Conservation (phyloP, 225 moss, liverwort and hornwort species). For the Marchantia paleacea region DNA sequence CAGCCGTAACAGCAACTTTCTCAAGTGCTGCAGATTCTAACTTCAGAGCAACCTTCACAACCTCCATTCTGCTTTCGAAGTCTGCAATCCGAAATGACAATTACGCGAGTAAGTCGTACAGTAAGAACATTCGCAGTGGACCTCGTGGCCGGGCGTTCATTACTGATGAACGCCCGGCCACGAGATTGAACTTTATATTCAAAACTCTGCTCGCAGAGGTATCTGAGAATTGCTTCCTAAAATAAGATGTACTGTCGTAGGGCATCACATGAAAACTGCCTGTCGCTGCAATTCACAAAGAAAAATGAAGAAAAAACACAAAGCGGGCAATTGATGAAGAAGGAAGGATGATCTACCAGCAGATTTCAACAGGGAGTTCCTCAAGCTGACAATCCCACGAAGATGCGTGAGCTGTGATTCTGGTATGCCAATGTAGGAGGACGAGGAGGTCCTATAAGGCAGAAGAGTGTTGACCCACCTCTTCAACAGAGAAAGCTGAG, state of each 20-base stretch:
- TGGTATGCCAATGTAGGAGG: neutral
- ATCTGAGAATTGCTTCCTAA: neutral
- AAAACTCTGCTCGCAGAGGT: neutral
- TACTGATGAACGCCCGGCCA: neutral
- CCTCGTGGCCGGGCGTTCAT: too few relatives aligned
- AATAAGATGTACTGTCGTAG: neutral
- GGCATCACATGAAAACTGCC: neutral
- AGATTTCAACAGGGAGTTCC: neutral
- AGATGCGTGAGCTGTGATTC: neutral
- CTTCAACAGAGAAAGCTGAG: conserved; percentile 6
- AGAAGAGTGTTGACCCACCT: conserved; percentile 9
- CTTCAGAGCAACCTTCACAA: conserved; percentile 39
- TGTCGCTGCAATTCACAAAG: neutral
- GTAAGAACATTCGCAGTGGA: neutral
- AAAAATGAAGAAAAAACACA: neutral
- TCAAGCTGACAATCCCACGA: conserved; percentile 7
- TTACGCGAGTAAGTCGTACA: neutral
- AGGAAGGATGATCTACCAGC: conserved; percentile 18
- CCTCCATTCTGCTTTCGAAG: conserved; percentile 31
- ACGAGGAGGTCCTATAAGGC: neutral
- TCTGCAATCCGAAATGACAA: conserved; percentile 9
- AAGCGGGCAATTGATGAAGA: neutral
- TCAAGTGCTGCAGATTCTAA: conserved; percentile 32
- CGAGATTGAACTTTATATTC: neutral
- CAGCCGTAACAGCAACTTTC: conserved; percentile 39